Evolutionary conservation across 768 basidiomycete species (phyloP).

Genomic region (Mycena sanguinolenta): DNA sequence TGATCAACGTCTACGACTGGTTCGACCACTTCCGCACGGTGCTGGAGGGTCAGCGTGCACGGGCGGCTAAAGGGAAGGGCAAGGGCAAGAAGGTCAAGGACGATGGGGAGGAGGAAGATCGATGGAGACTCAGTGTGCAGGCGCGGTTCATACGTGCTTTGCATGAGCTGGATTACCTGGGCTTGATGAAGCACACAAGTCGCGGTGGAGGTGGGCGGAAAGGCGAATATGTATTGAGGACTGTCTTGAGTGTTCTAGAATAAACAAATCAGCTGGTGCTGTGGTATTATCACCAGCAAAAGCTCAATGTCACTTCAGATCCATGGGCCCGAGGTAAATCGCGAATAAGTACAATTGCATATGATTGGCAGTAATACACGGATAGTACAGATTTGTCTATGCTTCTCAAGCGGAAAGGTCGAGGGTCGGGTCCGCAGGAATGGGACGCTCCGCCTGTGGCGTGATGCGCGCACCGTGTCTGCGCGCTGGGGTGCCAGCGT

Average conservation of each 20-base stretch:
- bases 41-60: slow-evolving; percentile 69
- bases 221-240: slow-evolving; percentile 79
- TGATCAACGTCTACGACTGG: slow-evolving; percentile 93
- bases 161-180: slow-evolving; percentile 86
- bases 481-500: slow-evolving; percentile 75
- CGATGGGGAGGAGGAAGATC: slow-evolving; percentile 53
- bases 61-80: slow-evolving; percentile 29
- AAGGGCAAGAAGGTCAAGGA: slow-evolving; percentile 39
- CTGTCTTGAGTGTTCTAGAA: slow-evolving; percentile 65
- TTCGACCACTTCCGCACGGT: slow-evolving; percentile 81
- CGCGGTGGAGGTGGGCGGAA: slow-evolving; percentile 63
- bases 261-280: not conserved
- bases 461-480: slow-evolving; percentile 86
- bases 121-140: slow-evolving; percentile 76
- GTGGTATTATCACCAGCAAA: too few species aligned
- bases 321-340: too few species aligned
- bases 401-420: slow-evolving; percentile 19
- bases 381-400: slow-evolving; percentile 4
- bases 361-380: not conserved
- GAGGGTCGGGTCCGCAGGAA: slow-evolving; percentile 68
- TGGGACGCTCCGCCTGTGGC: slow-evolving; percentile 86
- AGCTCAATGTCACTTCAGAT: too few species aligned
- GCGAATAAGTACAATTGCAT: too few species aligned
- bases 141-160: slow-evolving; percentile 84
- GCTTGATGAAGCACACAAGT: slow-evolving; percentile 80